Base-by-base conservation (phyloP, 108 stramenopile genomes). In the Pseudonitzschia pungens region DNA sequence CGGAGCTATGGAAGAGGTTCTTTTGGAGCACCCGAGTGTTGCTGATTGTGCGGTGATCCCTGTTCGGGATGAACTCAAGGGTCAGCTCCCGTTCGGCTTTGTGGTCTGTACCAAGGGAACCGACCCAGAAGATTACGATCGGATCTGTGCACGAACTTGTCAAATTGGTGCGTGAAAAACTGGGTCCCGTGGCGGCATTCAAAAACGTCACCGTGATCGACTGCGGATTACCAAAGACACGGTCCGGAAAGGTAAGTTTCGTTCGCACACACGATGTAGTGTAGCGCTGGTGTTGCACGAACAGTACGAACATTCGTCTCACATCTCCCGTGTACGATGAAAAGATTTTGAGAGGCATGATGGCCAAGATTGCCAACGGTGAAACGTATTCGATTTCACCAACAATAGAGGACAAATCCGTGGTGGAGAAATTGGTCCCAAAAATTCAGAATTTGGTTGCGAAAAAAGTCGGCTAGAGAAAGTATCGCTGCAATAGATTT, bases 11-110 rank as follows among this genome's bases (percentile, higher is more conserved):
- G 92, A 93, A 70, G 90, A 89, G 74, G 84, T 86, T 26, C 62
- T 93, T 8, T 62, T 85, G 56, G 73, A 69, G 18, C 89, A 90
- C 48, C 69, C 73, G 14, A 74, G 79, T 32, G 83, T 89, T 24
- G 88, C 82, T 0, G 92, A 94, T 74, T 84, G 80, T 68, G 92
- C 90, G 4, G 87, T 91, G 12, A 73, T 94, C 41, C 85, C 84
- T 6, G 76, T 87, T 16, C 71, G 77, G 36, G 90, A 94, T 63
- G 55, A 69, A 11, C 63, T 91, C 65, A 94, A 91, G 66, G 87
- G 89, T 18, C 80, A 88, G 53, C 72, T 91, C 12, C 92, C 92
- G 7, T 62, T 94, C 16, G 90, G 78, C 6, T 76, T 91, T 63
- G 84, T 91, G 21, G 86, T 91, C 44, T 63, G 83, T 29, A 79